phyloP scores from a whole-genome alignment of 169 alveolate genomes.

The Plasmodium gallinaceum region DNA sequence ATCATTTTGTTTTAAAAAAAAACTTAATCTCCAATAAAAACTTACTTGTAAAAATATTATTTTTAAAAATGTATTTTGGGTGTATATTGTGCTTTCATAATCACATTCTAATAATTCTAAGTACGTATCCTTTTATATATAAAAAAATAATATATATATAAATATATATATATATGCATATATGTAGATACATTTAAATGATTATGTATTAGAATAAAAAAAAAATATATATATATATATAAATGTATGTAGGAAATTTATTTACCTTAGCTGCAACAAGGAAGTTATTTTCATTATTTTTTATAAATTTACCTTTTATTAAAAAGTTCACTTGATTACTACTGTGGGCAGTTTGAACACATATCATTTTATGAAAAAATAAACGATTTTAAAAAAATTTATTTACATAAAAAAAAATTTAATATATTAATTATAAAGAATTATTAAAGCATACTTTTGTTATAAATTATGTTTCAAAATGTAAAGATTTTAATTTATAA shows the following conservation, averaged over 20 bases:
- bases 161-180: slow-evolving; percentile 9
- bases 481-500: no score
- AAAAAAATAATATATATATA: slow-evolving; percentile 11
- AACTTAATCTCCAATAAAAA: not conserved
- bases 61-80: slow-evolving; percentile 58
- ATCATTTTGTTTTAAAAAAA: not conserved
- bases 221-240: not conserved
- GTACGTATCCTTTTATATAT: slow-evolving; percentile 26
- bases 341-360: slow-evolving; percentile 60
- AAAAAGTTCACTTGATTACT: slow-evolving; percentile 44
- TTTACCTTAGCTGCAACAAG: slow-evolving; percentile 67
- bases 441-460: no score
- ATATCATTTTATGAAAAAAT: slow-evolving; percentile 28
- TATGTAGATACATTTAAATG: not conserved
- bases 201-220: not conserved
- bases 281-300: slow-evolving; percentile 19
- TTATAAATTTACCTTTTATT: slow-evolving; percentile 49
- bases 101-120: slow-evolving; percentile 40
- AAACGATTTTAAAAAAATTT: not conserved
- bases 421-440: no score
- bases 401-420: not conserved
- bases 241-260: not conserved
- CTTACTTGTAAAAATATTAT: slow-evolving; percentile 52
- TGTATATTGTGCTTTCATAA: slow-evolving; percentile 31
- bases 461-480: no score